Percentiles rank a stretch among this genome's conserved stretches.
These are phyloP conservation scores for Nicotiana undulata DNA, from an alignment of 257 asterid genomes.

Conservation along the genomic window DNA sequence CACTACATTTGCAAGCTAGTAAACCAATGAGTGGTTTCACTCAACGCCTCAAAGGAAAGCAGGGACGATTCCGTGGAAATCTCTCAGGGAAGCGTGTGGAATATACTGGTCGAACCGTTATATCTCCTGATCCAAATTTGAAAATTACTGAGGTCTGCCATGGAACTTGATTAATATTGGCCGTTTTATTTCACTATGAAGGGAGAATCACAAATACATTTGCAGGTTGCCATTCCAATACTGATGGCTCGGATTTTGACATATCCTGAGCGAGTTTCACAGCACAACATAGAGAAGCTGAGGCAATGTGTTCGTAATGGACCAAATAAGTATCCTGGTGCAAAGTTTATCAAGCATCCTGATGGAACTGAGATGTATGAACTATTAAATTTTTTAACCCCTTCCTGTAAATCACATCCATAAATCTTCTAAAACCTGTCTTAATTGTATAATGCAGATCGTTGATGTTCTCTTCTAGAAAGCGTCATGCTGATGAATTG, in stretches of 20 bases:
- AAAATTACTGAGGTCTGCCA: slow-evolving; percentile 69
- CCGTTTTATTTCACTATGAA: not conserved
- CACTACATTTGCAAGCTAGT: slow-evolving; percentile 17
- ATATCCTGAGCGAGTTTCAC: slow-evolving; percentile 90
- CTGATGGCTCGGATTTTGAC: slow-evolving; percentile 79
- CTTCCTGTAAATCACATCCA: not conserved
- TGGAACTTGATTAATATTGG: not conserved
- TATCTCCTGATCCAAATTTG: slow-evolving; percentile 94
- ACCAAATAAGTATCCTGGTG: slow-evolving; percentile 88
- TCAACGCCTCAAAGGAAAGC: slow-evolving; percentile 95
- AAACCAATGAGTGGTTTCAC: slow-evolving; percentile 78
- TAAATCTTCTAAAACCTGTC: not conserved
- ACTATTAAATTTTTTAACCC: not conserved
- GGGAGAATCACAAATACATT: not conserved
- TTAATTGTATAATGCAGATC: slow-evolving; percentile 31
- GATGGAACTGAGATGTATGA: slow-evolving; percentile 84
- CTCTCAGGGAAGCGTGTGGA: slow-evolving; percentile 97
- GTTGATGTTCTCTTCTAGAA: slow-evolving; percentile 43
- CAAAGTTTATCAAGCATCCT: slow-evolving; percentile 58
- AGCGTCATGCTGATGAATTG: slow-evolving; percentile 73
- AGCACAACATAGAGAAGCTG: slow-evolving; percentile 84
- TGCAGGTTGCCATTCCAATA: slow-evolving; percentile 86
- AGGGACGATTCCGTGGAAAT: slow-evolving; percentile 90
- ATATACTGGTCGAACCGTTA: slow-evolving; percentile 91
- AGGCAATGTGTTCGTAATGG: slow-evolving; percentile 94